phyloP scores from a whole-genome alignment of 148 eudicot genomes.

The Chenopodium quinoa region DNA sequence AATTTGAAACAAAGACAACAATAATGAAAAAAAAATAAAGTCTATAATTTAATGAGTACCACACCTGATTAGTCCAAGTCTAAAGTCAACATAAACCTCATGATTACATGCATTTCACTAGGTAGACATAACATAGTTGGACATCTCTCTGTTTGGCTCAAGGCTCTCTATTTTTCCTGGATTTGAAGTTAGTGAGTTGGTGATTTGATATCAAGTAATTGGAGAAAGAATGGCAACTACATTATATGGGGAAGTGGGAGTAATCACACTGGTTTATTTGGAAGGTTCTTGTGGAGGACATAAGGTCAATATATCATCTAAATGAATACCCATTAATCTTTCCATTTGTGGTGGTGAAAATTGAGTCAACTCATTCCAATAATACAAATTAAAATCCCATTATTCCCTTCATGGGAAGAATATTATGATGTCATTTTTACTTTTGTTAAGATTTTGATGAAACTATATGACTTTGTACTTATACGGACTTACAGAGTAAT shows the following conservation, averaged over 20 bases:
- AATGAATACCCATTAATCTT: constrained; percentile 17
- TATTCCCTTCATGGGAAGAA: no score
- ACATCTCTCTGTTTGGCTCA: background rate
- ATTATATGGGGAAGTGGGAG: constrained; percentile 24
- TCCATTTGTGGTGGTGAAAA: constrained; percentile 32
- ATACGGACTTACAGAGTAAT: no score
- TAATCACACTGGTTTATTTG: background rate
- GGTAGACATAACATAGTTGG: constrained; percentile 25
- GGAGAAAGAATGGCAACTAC: constrained; percentile 30
- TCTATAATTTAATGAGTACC: background rate
- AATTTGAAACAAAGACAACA: no score
- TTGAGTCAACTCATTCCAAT: constrained; percentile 27
- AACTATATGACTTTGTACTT: no score
- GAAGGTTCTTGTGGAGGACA: constrained; percentile 28
- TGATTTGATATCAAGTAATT: constrained; percentile 32
- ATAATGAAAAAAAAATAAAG: background rate
- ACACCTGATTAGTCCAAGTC: background rate
- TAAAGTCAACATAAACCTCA: constrained; percentile 10
- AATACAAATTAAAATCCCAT: background rate
- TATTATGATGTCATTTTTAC: no score
- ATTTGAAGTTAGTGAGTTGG: constrained; percentile 13
- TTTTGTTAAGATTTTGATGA: background rate
- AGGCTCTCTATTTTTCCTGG: background rate
- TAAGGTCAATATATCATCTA: constrained; percentile 25
- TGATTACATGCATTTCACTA: constrained; percentile 11